Base-by-base conservation (phyloP, 495 filamentous ascomycete species). In the Penicillium ochrochloron region DNA sequence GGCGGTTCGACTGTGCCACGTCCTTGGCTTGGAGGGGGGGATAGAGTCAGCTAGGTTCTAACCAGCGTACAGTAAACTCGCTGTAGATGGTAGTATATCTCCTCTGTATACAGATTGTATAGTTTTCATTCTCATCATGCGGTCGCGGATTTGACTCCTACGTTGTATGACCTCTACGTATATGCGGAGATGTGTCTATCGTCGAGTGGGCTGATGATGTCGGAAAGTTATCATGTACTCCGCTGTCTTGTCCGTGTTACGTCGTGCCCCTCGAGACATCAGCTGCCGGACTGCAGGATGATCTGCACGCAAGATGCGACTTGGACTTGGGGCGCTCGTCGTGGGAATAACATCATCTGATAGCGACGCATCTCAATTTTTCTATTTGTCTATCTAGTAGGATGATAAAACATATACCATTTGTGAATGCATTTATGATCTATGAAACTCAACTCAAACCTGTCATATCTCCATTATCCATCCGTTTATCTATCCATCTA, bases 1-100 rank as follows among this genome's bases (percentile, higher is more conserved):
- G 68, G 70, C 70, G 69, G 68, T 71, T 71, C 54, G 25, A 60
- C 68, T 70, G 68, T 71, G 66, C 70, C 70, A 70, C 70, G 64
- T 60, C 58, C 44, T 21, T 11, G 60, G 51, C 60, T 50, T 56
- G 54, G 37, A 42, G 42, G 42, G 29, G 57, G 52, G 53, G 27
- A 37, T 8, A 19, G 42, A 37, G 29, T 60, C 58, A 60, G 27
- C 19, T 44, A n/a, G 19, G 6, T 44, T 35, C 11, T 27, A 27
- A 27, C 2, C 25, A 27, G 4, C 25, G 25, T 4, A 27, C 4
- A 27, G 31, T 1, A 17, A 1, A 50, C 46, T 15, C 46, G 5
- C 12, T 50, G 23, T 27, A 27, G 25, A 27, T 27, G 4, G 25
- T 27, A 27, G 25, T 27, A 27, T 27, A 27, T 27, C 25, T 27